Percentiles rank a stretch among this genome's conserved stretches.
Evolutionary conservation across 106 monocot species (phyloP).

Genomic region (Dendrobium nobile): DNA sequence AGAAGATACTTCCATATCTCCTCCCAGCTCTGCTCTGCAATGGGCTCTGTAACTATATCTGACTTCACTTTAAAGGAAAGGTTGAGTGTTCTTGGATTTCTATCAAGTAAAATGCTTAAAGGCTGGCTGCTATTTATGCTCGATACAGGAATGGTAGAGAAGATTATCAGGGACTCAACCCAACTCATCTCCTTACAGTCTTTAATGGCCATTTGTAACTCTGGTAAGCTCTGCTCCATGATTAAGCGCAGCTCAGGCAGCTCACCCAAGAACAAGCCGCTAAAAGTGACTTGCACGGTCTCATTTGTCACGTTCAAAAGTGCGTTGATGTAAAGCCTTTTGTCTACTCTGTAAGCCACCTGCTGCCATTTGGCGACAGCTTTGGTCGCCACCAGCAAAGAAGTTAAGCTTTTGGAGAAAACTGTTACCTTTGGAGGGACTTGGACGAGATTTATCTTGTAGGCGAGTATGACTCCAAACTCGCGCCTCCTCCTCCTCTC

Average conservation of each 20-base stretch:
- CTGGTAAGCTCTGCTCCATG: constrained; percentile 18
- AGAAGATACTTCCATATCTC: constrained; percentile 13
- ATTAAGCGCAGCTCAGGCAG: constrained; percentile 12
- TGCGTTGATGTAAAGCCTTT: constrained; percentile 23
- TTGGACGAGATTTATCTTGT: constrained; percentile 24
- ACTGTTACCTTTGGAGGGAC: constrained; percentile 31
- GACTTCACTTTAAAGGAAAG: constrained; percentile 31
- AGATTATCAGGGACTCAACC: constrained; percentile 25
- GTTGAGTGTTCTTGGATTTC: neutral
- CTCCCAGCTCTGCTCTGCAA: neutral
- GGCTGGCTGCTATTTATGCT: neutral
- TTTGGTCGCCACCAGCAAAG: constrained; percentile 5
- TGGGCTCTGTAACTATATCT: constrained; percentile 18
- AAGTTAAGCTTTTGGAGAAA: constrained; percentile 14
- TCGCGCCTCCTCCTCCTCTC: constrained; percentile 38
- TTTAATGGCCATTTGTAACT: constrained; percentile 8
- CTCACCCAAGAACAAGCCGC: constrained; percentile 32
- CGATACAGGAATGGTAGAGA: neutral
- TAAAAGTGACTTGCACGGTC: constrained; percentile 14
- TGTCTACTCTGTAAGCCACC: constrained; percentile 19
- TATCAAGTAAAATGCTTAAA: constrained; percentile 8
- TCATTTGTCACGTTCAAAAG: neutral
- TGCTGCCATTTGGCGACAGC: constrained; percentile 42
- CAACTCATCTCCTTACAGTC: constrained; percentile 57
- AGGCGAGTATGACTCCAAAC: constrained; percentile 41